Evolutionary conservation across 176 grass and related monocot genomes (phyloP).

Genomic region (Saccharum spontaneum): DNA sequence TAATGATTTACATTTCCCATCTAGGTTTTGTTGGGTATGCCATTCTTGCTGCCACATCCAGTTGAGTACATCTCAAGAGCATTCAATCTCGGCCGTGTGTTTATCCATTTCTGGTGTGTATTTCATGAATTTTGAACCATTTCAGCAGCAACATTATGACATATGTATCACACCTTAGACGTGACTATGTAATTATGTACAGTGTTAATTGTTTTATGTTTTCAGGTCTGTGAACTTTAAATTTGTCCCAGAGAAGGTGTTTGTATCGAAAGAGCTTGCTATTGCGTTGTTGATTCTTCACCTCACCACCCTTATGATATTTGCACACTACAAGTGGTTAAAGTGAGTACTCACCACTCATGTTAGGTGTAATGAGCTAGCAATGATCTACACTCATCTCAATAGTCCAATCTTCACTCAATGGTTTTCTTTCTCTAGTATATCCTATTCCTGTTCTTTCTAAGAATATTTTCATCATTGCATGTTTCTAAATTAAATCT

Average conservation of each 20-base stretch:
- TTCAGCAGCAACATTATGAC: conserved; percentile 16
- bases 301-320: conserved; percentile 70
- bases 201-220: conserved; percentile 18
- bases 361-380: conserved; percentile 18
- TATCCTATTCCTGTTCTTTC: not conserved
- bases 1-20: conserved; percentile 15
- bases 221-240: conserved; percentile 98
- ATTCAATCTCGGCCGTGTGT: conserved; percentile 92
- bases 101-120: conserved; percentile 96
- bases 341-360: conserved; percentile 62
- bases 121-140: conserved; percentile 19
- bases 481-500: not conserved
- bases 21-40: conserved; percentile 86
- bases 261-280: conserved; percentile 89
- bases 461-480: not conserved
- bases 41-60: conserved; percentile 80
- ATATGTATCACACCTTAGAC: conserved; percentile 12
- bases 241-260: conserved; percentile 87
- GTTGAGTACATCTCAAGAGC: conserved; percentile 86
- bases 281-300: conserved; percentile 73
- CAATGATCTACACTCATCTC: conserved; percentile 7
- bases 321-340: conserved; percentile 90
- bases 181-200: not conserved
- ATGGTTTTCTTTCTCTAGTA: not conserved
- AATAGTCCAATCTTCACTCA: not conserved